Evolutionary conservation across 805 yeast genomes (phyloP).

Genomic region (Phaffomyces opuntiae): DNA sequence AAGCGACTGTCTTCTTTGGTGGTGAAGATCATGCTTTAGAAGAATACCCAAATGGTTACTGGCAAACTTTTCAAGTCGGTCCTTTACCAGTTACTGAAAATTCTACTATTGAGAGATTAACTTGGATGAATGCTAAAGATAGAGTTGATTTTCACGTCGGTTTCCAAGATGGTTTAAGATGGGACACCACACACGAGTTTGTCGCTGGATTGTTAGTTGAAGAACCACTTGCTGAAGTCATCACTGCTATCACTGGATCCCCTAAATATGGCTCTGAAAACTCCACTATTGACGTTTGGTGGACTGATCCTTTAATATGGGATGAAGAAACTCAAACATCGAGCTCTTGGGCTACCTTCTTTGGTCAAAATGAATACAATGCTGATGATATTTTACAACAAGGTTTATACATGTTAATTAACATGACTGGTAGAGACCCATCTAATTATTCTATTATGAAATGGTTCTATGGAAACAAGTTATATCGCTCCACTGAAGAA

Average conservation of each 20-base stretch:
- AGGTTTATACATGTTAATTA: conserved; percentile 18
- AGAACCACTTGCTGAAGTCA: conserved; percentile 6
- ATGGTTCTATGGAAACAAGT: conserved; percentile 19
- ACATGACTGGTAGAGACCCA: conserved; percentile 20
- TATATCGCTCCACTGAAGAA: conserved; percentile 20
- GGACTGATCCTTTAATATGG: conserved; percentile 18
- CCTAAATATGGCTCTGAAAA: conserved; percentile 16
- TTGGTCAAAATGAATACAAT: conserved; percentile 14
- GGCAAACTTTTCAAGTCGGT: conserved; percentile 21
- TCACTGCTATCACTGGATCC: conserved; percentile 15
- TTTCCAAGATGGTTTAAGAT: conserved; percentile 16
- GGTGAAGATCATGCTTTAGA: conserved; percentile 17
- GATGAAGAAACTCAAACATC: conserved; percentile 14
- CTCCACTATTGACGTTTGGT: conserved; percentile 19
- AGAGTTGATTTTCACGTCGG: conserved; percentile 16
- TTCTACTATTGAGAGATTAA: conserved; percentile 9
- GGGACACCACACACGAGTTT: conserved; percentile 5
- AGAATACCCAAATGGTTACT: conserved; percentile 20
- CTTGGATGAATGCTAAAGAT: conserved; percentile 16
- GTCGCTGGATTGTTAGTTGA: conserved; percentile 8
- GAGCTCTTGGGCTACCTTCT: conserved; percentile 16
- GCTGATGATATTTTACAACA: conserved; percentile 20
- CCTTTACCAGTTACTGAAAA: conserved; percentile 14
- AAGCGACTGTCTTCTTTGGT: conserved; percentile 20
- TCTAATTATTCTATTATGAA: conserved; percentile 9